Percentiles rank a stretch among this genome's conserved stretches.
These are phyloP conservation scores for Begonia peltatifolia DNA, from an alignment of 306 rosid species.

Conservation along the genomic window DNA sequence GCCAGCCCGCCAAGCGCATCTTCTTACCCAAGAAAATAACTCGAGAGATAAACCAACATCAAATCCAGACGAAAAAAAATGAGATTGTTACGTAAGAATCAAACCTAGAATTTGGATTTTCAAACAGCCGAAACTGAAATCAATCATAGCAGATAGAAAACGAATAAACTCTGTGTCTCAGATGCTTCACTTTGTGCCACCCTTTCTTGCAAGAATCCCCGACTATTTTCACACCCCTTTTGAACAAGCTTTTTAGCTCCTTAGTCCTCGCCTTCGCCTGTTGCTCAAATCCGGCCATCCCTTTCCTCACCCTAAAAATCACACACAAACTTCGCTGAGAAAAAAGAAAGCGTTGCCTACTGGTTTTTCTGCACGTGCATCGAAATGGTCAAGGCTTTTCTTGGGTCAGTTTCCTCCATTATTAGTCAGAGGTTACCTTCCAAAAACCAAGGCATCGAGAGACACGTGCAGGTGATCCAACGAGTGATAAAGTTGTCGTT, in stretches of 20 bases:
- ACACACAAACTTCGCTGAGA: too few species aligned
- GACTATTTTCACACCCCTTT: slow-evolving; percentile 48
- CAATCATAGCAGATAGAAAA: too few species aligned
- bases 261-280: slow-evolving; percentile 43
- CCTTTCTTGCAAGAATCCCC: slow-evolving; percentile 81
- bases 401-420: neutral
- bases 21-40: too few species aligned
- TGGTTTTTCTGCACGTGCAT: too few species aligned
- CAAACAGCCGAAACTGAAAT: too few species aligned
- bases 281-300: slow-evolving; percentile 44
- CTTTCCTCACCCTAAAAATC: neutral
- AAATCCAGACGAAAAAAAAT: neutral
- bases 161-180: slow-evolving; percentile 15
- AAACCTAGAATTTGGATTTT: slow-evolving; percentile 13
- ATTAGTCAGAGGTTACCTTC: neutral
- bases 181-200: slow-evolving; percentile 51
- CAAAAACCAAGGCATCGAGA: slow-evolving; percentile 17
- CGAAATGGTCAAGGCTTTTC: neutral
- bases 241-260: slow-evolving; percentile 33
- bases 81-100: slow-evolving; percentile 5
- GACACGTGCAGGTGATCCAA: slow-evolving; percentile 25
- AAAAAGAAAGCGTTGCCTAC: too few species aligned
- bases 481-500: neutral
- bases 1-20: too few species aligned
- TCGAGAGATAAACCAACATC: neutral